Evolutionary conservation across 176 grass and related monocot genomes (phyloP).

Genomic region (Oryza meridionalis): DNA sequence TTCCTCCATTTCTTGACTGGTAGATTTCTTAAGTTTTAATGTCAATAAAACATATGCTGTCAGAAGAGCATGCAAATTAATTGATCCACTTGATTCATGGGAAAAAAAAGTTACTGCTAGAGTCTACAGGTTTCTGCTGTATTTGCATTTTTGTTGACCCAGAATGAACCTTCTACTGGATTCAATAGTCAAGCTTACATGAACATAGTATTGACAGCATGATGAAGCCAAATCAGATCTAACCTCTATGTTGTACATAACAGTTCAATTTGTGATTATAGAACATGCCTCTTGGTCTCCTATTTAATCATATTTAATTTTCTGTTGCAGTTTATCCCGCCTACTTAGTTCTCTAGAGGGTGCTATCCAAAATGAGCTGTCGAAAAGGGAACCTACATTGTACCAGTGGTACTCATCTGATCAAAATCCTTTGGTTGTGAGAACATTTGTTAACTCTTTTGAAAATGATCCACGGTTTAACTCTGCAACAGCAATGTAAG

Average conservation of each 20-base stretch:
- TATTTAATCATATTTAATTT: constrained; percentile 21
- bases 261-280: constrained; percentile 7
- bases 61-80: constrained; percentile 23
- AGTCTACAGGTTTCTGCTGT: constrained; percentile 6
- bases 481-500: constrained; percentile 79
- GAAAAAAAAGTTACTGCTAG: constrained; percentile 32
- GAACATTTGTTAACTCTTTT: constrained; percentile 84
- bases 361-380: constrained; percentile 70
- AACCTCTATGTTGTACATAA: background rate
- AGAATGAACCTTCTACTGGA: constrained; percentile 7
- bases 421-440: constrained; percentile 82
- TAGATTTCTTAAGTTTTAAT: constrained; percentile 7
- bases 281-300: background rate
- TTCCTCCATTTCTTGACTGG: constrained; percentile 4
- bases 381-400: constrained; percentile 62
- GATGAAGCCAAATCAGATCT: constrained; percentile 10
- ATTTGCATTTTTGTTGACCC: background rate
- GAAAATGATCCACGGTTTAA: constrained; percentile 78
- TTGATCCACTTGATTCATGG: constrained; percentile 17
- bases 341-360: constrained; percentile 73
- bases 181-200: constrained; percentile 28
- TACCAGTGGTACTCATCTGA: constrained; percentile 88
- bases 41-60: constrained; percentile 18
- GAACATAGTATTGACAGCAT: constrained; percentile 3
- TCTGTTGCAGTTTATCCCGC: constrained; percentile 72